Base-by-base conservation (phyloP, 352 stramenopile genomes). In the Globisporangium splendens region DNA sequence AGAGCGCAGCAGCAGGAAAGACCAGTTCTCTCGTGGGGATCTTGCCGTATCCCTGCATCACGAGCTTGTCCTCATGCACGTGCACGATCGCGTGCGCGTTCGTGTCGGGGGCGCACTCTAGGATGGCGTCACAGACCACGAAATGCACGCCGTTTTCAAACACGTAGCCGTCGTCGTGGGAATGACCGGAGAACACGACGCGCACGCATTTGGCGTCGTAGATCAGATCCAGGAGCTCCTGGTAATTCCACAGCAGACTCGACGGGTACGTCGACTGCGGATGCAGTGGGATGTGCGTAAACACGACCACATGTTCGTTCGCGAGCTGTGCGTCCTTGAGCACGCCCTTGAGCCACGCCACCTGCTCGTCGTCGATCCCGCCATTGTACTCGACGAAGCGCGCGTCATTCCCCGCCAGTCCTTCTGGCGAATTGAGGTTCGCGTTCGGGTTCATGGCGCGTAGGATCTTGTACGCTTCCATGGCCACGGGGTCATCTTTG, bases 321-420 rank as follows among this genome's bases (percentile, higher is more conserved):
- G 35, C 48, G 8, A 51, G 51, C 8, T 61, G 50, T 0, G 83
- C 77, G 4, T 61, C 48, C 15, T 42, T 22, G 0, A 95, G 67
- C 15, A 66, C 70, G 3, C 59, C 38, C 15, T 68, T 44, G 11
- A 95, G 57, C 83, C 83, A 95, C 31, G 43, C 24, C 43, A 92
- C 74, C 59, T 95, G 85, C 42, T 54, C 54, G 28, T 18, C 39
- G 63, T 90, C 77, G 21, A 95, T 59, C 18, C 66, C 85, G 56
- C 80, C 85, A 58, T 95, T 93, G 60, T 88, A 95, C 33, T 78
- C 81, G 8, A 93, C 85, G 42, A 88, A 92, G 56, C 85, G 70
- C 54, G 75, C 53, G 42, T 77, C 52, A 11, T 67, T 44, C 11
- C 70, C 73, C 4, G 64, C 46, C 12, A 95, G 59, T 3, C 80